A percentile compares a stretch with the other conserved stretches of the same genome.
phyloP scores from a whole-genome alignment of 2,329 filamentous ascomycete species.

The Fusarium oligoseptatum region DNA sequence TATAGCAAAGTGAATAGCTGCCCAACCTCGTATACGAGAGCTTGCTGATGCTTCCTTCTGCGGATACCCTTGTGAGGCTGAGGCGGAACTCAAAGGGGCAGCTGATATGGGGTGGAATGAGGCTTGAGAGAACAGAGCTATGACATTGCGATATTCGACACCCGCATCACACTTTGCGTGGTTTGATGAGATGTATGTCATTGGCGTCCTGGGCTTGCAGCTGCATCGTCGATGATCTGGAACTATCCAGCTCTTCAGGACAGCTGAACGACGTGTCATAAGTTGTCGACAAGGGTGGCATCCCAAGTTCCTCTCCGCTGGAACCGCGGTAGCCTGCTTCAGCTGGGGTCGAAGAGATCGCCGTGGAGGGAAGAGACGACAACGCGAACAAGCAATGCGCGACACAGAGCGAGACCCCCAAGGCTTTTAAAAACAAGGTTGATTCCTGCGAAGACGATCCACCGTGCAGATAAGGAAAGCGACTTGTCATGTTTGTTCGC shows the following conservation, averaged over 20 bases:
- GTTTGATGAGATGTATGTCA: conserved; percentile 3
- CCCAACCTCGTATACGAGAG: background rate
- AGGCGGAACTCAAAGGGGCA: background rate
- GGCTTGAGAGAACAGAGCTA: conserved; percentile 4
- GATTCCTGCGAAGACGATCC: conserved; percentile 26
- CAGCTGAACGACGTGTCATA: conserved; percentile 24
- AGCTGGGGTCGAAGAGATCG: conserved; percentile 18
- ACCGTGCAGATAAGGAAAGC: conserved; percentile 23
- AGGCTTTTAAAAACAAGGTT: conserved; percentile 19
- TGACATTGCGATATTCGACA: conserved; percentile 3
- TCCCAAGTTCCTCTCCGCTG: conserved; percentile 10
- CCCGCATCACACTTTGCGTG: background rate
- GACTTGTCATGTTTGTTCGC: conserved; percentile 34
- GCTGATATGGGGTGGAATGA: conserved; percentile 5
- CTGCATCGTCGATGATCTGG: conserved; percentile 16
- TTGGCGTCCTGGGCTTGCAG: conserved; percentile 13
- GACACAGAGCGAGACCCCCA: conserved; percentile 17
- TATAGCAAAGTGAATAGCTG: background rate
- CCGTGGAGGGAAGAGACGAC: conserved; percentile 44
- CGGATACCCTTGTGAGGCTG: conserved; percentile 6
- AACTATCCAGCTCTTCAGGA: conserved; percentile 13
- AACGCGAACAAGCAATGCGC: conserved; percentile 34
- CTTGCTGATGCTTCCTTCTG: background rate
- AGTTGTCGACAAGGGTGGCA: conserved; percentile 18
- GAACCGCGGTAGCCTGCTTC: conserved; percentile 18